phyloP scores from a whole-genome alignment of 2,329 filamentous ascomycete species.

The Xylariaceae sp. region DNA sequence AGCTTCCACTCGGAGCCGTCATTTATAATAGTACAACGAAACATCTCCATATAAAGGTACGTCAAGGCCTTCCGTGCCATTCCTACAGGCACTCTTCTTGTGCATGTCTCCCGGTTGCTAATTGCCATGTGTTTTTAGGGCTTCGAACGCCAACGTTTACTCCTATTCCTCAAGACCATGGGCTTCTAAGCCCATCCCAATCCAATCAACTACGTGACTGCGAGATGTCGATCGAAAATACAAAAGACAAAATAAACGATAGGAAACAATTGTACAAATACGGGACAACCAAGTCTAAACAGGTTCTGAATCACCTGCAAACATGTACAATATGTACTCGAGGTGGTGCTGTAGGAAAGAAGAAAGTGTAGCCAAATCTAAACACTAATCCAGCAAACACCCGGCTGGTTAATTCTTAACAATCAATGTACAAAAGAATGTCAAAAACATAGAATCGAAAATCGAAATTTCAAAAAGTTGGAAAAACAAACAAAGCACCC shows the following conservation, averaged over 20 bases:
- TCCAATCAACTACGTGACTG: no score
- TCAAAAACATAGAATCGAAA: neutral
- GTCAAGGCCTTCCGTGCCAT: conserved; percentile 14
- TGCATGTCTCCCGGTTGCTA: no score
- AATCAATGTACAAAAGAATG: no score
- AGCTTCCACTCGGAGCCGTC: conserved; percentile 52
- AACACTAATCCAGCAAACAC: no score
- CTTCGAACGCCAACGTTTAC: conserved; percentile 17
- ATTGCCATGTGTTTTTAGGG: no score
- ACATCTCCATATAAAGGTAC: conserved; percentile 72
- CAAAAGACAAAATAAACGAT: conserved; percentile 13
- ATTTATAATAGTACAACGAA: conserved; percentile 58
- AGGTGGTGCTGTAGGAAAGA: no score
- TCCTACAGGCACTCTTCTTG: no score
- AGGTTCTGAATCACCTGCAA: conserved; percentile 6
- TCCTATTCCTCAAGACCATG: conserved; percentile 22
- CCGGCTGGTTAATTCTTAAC: no score
- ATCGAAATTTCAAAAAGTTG: neutral
- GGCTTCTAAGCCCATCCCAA: conserved; percentile 27
- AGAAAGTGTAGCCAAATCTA: no score
- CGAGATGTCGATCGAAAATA: conserved; percentile 16
- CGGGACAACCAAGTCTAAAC: conserved; percentile 4
- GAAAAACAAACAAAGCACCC: neutral
- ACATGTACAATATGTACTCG: no score
- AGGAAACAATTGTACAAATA: conserved; percentile 1